Evolutionary conservation across 352 stramenopile genomes (phyloP).

Genomic region (Phytopythium litorale): DNA sequence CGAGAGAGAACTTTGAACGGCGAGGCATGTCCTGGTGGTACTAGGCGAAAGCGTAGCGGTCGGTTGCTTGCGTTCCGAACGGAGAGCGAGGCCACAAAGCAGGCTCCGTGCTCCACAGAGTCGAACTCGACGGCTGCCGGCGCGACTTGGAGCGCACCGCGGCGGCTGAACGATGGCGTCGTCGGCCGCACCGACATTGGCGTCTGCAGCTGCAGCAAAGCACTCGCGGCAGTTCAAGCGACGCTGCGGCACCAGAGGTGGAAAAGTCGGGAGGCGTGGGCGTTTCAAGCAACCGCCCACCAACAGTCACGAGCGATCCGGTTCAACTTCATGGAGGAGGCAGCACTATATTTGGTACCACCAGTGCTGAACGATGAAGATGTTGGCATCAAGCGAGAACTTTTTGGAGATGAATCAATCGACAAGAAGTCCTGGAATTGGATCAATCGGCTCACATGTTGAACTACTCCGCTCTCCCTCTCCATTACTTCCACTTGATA

Average conservation of each 20-base stretch:
- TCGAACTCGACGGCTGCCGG: conserved; percentile 63
- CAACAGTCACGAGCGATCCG: too few relatives aligned
- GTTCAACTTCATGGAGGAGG: too few relatives aligned
- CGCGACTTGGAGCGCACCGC: conserved; percentile 48
- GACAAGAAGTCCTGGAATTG: too few relatives aligned
- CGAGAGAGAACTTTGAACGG: conserved; percentile 54
- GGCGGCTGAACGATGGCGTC: conserved; percentile 19
- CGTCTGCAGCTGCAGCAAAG: not conserved
- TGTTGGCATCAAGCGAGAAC: too few relatives aligned
- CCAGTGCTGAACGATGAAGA: too few relatives aligned
- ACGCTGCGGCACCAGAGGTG: not conserved
- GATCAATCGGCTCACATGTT: too few relatives aligned
- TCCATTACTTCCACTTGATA: too few relatives aligned
- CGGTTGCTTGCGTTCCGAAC: conserved; percentile 72
- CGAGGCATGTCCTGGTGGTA: conserved; percentile 43
- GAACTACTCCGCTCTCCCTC: not conserved
- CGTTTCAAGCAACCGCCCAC: too few relatives aligned
- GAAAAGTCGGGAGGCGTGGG: too few relatives aligned
- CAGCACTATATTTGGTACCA: not conserved
- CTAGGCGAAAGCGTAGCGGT: conserved; percentile 53
- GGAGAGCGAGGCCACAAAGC: conserved; percentile 57
- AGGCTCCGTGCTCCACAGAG: conserved; percentile 48
- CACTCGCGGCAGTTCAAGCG: not conserved
- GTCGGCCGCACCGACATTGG: conserved; percentile 8
- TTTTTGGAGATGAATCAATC: too few relatives aligned